Base-by-base conservation (phyloP, 2,329 filamentous ascomycete species). In the Aspergillus clavatus region DNA sequence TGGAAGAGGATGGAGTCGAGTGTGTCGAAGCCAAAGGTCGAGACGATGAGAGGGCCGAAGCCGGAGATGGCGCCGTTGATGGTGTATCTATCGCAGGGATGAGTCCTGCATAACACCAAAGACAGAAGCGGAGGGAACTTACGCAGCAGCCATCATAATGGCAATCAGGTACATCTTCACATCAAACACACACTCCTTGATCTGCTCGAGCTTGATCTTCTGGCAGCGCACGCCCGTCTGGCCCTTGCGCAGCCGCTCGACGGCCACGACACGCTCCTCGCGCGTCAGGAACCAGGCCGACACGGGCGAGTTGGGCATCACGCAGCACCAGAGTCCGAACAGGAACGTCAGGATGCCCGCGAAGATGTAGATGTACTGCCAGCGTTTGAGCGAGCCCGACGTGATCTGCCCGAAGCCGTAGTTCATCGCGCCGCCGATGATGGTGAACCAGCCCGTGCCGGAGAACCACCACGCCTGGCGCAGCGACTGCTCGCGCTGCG, bases 281-380 rank as follows among this genome's bases (percentile, higher is more conserved):
- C 68, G 62, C 0, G 75, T 80, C 29, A 88, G 66, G 57, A 88
- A 88, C 83, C 83, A 86, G 0, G 85, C 85, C 0, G 75, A 74
- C 0, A 80, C 78, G 0, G 84, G 82, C 1, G 80, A 84, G 51
- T 81, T 80, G 0, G 86, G 84, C 42, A 86, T 69, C 7, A 72
- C 70, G 54, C 86, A 85, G 64, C 83, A 87, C 57, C 76, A 74
- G 0, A 82, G 44, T 0, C 83, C 83, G 53, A 84, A 86, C 0
- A 84, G 38, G 28, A 85, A 78, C 0, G 83, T 86, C 40, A 86
- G 56, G 0, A 70, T 71, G 0, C 83, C 83, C 1, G 82, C 81
- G 14, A 86, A 68, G 11, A 87, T 69, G 59, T 86, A 87, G 47
- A 87, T 83, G 55, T 84, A 86, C 67, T 86, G 83, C 83, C 84